These are phyloP conservation scores for Pythium coloratum DNA, from an alignment of 352 stramenopile species.

Conservation along the genomic window DNA sequence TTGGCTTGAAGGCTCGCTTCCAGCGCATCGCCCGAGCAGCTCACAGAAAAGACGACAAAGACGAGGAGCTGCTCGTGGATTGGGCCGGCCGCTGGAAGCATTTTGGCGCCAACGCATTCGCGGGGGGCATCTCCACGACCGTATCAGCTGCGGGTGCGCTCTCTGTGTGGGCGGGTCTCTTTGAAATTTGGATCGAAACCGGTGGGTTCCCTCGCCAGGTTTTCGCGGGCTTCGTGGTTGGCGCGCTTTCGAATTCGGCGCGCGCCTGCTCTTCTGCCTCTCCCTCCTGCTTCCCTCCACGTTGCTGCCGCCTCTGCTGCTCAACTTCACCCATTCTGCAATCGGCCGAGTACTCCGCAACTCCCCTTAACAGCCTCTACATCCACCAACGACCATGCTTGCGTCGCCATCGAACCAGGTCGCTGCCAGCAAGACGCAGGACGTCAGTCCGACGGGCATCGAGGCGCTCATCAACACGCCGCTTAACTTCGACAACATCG, in stretches of 20 bases:
- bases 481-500: conserved; percentile 31
- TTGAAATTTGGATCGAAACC: conserved; percentile 1
- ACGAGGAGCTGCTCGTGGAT: background rate
- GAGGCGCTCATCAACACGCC: conserved; percentile 11
- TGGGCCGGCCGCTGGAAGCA: background rate
- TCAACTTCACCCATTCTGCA: conserved; percentile 15
- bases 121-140: background rate
- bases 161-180: background rate
- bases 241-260: conserved; percentile 30
- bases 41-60: conserved; percentile 3
- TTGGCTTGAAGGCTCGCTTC: conserved; percentile 23
- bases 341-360: conserved; percentile 14
- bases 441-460: conserved; percentile 23
- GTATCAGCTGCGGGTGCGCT: background rate
- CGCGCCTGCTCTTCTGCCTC: conserved; percentile 5
- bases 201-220: background rate
- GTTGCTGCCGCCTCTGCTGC: background rate
- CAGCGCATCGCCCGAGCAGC: conserved; percentile 6
- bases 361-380: conserved; percentile 13
- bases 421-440: conserved; percentile 6
- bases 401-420: conserved; percentile 8
- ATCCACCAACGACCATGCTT: conserved; percentile 14
- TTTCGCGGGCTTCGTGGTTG: conserved; percentile 25
- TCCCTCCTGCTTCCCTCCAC: background rate
- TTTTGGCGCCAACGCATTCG: conserved; percentile 3